phyloP scores from a whole-genome alignment of 179 eudicot genomes.

The Beta lomatogona region DNA sequence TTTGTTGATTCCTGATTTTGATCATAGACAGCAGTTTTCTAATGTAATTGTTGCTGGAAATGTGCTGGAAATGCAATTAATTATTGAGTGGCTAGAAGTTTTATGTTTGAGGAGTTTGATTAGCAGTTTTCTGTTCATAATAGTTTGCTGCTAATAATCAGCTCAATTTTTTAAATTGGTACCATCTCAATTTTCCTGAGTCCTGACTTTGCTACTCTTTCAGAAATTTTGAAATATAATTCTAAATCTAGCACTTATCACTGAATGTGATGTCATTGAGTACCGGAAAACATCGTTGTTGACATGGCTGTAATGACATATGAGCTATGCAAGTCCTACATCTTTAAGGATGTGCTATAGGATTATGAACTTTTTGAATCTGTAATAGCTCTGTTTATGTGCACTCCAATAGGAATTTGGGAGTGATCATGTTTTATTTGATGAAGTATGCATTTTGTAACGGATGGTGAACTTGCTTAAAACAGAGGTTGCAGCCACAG shows the following conservation, averaged over 20 bases:
- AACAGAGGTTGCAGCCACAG: slow-evolving; percentile 70
- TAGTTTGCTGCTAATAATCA: no score
- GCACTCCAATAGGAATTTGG: neutral
- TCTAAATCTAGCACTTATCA: no score
- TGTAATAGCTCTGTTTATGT: neutral
- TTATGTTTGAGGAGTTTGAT: no score
- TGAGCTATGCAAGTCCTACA: neutral
- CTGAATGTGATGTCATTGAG: neutral
- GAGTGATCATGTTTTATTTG: neutral
- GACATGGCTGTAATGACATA: neutral
- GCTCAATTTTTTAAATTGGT: no score
- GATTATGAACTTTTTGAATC: neutral
- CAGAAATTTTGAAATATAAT: no score
- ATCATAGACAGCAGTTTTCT: neutral
- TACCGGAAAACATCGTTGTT: neutral
- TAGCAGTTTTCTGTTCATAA: no score
- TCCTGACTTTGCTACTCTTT: no score
- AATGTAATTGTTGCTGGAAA: no score
- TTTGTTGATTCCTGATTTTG: neutral
- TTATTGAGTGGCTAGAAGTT: no score
- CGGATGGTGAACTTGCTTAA: slow-evolving; percentile 12
- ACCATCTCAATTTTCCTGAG: no score
- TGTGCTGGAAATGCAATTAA: neutral
- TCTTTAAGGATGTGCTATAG: neutral
- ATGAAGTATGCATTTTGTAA: neutral